phyloP scores from a whole-genome alignment of 768 basidiomycete genomes.

The Russula emetica region DNA sequence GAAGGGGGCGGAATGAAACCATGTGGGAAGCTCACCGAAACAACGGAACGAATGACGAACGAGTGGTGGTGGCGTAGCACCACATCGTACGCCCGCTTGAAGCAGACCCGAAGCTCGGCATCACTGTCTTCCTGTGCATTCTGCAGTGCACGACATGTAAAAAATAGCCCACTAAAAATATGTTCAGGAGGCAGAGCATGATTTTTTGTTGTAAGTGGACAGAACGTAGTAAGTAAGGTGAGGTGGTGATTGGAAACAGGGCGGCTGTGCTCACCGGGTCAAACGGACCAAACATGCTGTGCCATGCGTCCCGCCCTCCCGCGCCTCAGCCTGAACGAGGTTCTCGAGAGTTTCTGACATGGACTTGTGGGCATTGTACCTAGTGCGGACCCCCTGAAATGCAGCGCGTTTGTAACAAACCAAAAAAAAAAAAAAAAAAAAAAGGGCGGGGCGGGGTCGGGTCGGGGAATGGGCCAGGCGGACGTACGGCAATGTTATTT shows the following conservation, averaged over 20 bases:
- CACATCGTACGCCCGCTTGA: constrained; percentile 65
- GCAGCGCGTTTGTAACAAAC: neutral
- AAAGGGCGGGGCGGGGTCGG: neutral
- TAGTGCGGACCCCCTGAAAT: constrained; percentile 58
- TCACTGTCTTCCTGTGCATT: constrained; percentile 53
- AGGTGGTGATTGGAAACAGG: constrained; percentile 2
- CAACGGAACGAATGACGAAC: constrained; percentile 61
- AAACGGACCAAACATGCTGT: constrained; percentile 63
- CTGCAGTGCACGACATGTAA: constrained; percentile 64
- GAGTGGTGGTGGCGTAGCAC: constrained; percentile 64
- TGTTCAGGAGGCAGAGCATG: neutral
- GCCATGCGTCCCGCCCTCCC: constrained; percentile 44
- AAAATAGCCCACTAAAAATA: constrained; percentile 53
- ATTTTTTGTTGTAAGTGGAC: constrained; percentile 2
- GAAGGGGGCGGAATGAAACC: neutral
- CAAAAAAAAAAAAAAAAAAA: neutral
- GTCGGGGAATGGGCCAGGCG: neutral
- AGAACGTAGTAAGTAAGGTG: neutral
- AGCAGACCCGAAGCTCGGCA: constrained; percentile 60
- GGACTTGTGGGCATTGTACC: constrained; percentile 43
- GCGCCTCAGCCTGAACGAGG: constrained; percentile 51
- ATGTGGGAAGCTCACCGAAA: constrained; percentile 47
- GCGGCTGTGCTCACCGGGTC: constrained; percentile 46
- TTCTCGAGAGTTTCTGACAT: constrained; percentile 55
- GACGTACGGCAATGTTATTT: constrained; percentile 57